A percentile compares a stretch with the other conserved stretches of the same genome.
Evolutionary conservation across 108 stramenopile species (phyloP).

Genomic region (Thalassiosira profunda): DNA sequence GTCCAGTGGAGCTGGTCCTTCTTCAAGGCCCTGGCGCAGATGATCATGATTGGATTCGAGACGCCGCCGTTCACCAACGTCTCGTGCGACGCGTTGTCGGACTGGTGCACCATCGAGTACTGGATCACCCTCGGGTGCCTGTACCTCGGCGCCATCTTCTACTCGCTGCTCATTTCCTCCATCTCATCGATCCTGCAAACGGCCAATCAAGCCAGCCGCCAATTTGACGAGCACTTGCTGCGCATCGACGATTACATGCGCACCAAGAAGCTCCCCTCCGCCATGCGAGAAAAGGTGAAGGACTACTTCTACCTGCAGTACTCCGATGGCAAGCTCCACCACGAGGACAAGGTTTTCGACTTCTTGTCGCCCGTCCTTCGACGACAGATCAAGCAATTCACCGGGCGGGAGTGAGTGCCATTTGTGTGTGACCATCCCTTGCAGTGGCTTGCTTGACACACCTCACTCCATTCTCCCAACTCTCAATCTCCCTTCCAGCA

Average conservation of each 20-base stretch:
- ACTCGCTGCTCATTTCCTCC: constrained; percentile 68
- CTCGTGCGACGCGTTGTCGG: constrained; percentile 48
- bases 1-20: constrained; percentile 69
- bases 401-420: constrained; percentile 57
- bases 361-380: constrained; percentile 60
- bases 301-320: constrained; percentile 68
- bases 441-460: too few species aligned
- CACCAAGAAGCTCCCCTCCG: constrained; percentile 58
- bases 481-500: too few species aligned
- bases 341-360: constrained; percentile 57
- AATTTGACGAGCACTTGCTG: constrained; percentile 61
- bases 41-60: constrained; percentile 80
- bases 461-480: too few species aligned
- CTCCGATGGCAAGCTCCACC: constrained; percentile 66
- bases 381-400: constrained; percentile 59
- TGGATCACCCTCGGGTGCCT: constrained; percentile 68
- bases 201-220: constrained; percentile 62
- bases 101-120: constrained; percentile 67
- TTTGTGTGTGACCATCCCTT: too few species aligned
- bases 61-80: constrained; percentile 71
- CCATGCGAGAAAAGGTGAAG: constrained; percentile 64
- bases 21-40: constrained; percentile 72
- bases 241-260: constrained; percentile 74
- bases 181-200: constrained; percentile 58
- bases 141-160: constrained; percentile 69